phyloP scores from a whole-genome alignment of 805 yeast genomes.

The Priceomyces fermenticarens region DNA sequence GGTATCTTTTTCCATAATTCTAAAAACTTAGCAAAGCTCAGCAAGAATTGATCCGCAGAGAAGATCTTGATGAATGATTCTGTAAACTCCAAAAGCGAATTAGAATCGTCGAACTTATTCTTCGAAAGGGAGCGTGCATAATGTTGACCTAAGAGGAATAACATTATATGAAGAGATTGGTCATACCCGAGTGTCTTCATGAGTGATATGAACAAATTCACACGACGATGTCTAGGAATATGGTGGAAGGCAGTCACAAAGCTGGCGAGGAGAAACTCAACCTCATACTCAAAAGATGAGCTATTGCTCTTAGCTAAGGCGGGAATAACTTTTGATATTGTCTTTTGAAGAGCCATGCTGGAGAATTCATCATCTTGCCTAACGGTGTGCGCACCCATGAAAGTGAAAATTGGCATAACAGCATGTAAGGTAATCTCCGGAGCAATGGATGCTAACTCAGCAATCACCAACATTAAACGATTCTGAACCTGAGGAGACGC shows the following conservation, averaged over 20 bases:
- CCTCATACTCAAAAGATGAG: slow-evolving; percentile 51
- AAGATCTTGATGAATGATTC: slow-evolving; percentile 68
- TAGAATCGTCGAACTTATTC: slow-evolving; percentile 64
- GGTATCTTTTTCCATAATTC: slow-evolving; percentile 52
- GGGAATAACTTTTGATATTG: slow-evolving; percentile 86
- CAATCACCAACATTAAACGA: slow-evolving; percentile 75
- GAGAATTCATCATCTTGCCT: slow-evolving; percentile 97
- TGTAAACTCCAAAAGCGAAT: slow-evolving; percentile 67
- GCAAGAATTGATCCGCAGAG: slow-evolving; percentile 62
- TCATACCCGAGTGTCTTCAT: slow-evolving; percentile 70
- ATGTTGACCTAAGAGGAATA: slow-evolving; percentile 80
- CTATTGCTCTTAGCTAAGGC: slow-evolving; percentile 58
- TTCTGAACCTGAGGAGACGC: slow-evolving; percentile 95
- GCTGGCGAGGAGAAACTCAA: slow-evolving; percentile 80
- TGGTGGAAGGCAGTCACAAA: slow-evolving; percentile 94
- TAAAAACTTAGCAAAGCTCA: slow-evolving; percentile 50
- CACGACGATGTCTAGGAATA: slow-evolving; percentile 95
- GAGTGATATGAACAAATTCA: slow-evolving; percentile 74
- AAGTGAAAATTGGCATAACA: slow-evolving; percentile 99
- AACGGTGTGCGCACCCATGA: slow-evolving; percentile 97
- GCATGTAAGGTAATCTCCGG: slow-evolving; percentile 93
- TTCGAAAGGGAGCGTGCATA: slow-evolving; percentile 45
- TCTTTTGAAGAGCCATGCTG: slow-evolving; percentile 86
- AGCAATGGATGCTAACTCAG: slow-evolving; percentile 81
- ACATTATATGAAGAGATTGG: slow-evolving; percentile 63